These are phyloP conservation scores for Omphalea diandra DNA, from an alignment of 441 rosid species.

Conservation along the genomic window DNA sequence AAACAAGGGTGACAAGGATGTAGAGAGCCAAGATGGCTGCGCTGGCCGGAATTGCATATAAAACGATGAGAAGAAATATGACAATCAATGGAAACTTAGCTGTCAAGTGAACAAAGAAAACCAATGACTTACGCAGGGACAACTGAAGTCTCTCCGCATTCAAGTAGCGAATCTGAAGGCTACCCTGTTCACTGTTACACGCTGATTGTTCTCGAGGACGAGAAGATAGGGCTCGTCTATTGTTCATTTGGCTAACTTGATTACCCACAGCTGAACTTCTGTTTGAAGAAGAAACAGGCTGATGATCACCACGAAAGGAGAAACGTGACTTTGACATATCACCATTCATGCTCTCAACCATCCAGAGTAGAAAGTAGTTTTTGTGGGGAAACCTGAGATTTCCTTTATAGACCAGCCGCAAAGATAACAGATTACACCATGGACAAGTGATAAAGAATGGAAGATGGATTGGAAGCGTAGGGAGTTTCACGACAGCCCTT, in stretches of 20 bases:
- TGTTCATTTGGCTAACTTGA: constrained; percentile 32
- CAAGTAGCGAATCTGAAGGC: too few relatives aligned
- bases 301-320: constrained; percentile 31
- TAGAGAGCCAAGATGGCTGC: too few relatives aligned
- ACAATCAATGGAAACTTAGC: constrained; percentile 80
- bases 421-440: too few relatives aligned
- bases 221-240: constrained; percentile 31
- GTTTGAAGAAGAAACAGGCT: constrained; percentile 33
- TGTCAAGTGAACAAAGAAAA: constrained; percentile 60
- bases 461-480: constrained; percentile 62
- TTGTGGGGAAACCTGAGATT: constrained; percentile 70
- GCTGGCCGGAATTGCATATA: constrained; percentile 84
- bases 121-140: constrained; percentile 63
- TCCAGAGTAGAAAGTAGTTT: constrained; percentile 85
- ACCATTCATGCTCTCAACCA: constrained; percentile 80
- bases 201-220: constrained; percentile 36
- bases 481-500: constrained; percentile 66
- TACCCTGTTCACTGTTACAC: too few relatives aligned
- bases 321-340: constrained; percentile 42
- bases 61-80: constrained; percentile 61
- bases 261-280: constrained; percentile 32
- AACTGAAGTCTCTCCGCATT: too few relatives aligned
- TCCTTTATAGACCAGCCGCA: constrained; percentile 67
- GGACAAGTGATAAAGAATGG: constrained; percentile 89
- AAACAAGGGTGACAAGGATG: constrained; percentile 65